Base-by-base conservation (phyloP, 2,329 filamentous ascomycete genomes). In the Calonectria hawksworthii region DNA sequence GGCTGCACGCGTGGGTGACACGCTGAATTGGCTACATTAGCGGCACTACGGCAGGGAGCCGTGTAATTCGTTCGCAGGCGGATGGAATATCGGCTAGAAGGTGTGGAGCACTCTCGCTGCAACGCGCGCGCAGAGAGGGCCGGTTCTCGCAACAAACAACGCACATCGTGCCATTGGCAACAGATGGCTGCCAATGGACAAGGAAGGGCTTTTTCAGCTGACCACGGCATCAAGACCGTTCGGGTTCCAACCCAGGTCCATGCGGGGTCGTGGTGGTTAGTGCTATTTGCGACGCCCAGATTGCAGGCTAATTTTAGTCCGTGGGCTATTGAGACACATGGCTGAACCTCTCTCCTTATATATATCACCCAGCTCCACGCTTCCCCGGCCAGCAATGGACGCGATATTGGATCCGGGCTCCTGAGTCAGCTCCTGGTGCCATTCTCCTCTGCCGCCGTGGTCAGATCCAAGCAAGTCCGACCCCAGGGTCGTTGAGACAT, bases 241-340 rank as follows among this genome's bases (percentile, higher is more conserved):
- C 44, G 26, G 61, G 51, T 44, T 65, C 64, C 69, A 68, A 59
- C 34, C 73, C 44, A 59, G 63, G 52, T 51, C 67, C 56, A 72
- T 64, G 72, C 74, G 76, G 74, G 77, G 77, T 77, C 73, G 68
- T 75, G 61, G 23, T 51, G 21, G 59, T 65, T 65, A 67, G 56
- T 61, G 66, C 50, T 67, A 66, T 69, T 72, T 50, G 69, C 54
- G 41, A 68, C 69, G 73, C 59, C 73, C 70, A 51, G 41, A 32
- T 52, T 36, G 23, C 50, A 66, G 32, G 66, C 76, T 78, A 76
- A 79, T 80, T 80, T 79, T 76, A 79, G 79, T 74, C 28, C 52
- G n/a, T 69, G 54, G 69, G 67, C 68, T 51, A 65, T 72, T 73
- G 70, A 77, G 64, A 80, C 69, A 73, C 68, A 73, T 63, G 75